Conservation (phyloP, 768 basidiomycete genomes). For the Leccinum longicurvipes region DNA sequence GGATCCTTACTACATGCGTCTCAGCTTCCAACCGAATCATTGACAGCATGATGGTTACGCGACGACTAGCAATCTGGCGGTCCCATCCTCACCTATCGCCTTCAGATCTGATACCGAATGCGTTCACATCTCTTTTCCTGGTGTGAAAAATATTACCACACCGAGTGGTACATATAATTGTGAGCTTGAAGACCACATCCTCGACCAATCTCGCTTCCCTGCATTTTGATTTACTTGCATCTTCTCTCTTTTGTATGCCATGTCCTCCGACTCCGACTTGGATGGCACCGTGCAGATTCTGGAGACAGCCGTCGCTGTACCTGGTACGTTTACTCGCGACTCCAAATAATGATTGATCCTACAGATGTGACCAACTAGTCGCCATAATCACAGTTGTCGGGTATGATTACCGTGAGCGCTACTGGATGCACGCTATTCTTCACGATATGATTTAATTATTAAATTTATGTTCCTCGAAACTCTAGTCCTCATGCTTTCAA, state of each 20-base stretch:
- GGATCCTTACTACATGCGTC: no score
- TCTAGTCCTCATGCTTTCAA: conserved; percentile 11
- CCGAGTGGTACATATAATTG: not conserved
- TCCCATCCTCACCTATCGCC: not conserved
- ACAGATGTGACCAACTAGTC: not conserved
- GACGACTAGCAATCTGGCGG: not conserved
- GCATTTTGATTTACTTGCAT: not conserved
- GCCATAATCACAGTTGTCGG: conserved; percentile 2
- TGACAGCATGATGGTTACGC: not conserved
- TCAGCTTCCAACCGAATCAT: not conserved
- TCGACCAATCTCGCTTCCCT: not conserved
- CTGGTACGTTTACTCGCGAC: not conserved
- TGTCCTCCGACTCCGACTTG: not conserved
- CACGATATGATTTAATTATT: not conserved
- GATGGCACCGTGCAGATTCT: not conserved
- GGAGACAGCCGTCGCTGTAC: not conserved
- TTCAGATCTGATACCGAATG: not conserved
- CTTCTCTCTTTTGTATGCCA: not conserved
- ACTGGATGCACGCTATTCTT: not conserved
- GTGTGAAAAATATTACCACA: not conserved
- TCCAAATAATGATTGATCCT: not conserved
- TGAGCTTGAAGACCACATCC: not conserved
- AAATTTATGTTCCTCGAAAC: not conserved
- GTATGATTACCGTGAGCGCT: conserved; percentile 17
- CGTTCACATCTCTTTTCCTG: not conserved